phyloP scores from a whole-genome alignment of 352 stramenopile genomes.

The Pythium rishiriense region DNA sequence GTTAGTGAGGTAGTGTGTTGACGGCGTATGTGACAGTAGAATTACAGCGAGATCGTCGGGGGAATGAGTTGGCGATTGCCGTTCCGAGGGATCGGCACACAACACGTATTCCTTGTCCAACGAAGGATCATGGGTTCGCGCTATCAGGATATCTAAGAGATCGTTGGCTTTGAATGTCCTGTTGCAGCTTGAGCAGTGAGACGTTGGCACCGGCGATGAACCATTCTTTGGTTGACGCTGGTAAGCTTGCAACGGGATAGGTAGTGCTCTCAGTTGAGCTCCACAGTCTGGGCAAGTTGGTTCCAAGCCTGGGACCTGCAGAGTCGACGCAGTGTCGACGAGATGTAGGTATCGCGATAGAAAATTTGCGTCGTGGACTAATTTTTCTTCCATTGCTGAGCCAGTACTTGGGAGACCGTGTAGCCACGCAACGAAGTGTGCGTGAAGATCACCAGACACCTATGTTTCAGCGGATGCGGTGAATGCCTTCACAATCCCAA shows the following conservation, averaged over 20 bases:
- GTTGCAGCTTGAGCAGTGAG: neutral
- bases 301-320: neutral
- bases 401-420: slow-evolving; percentile 1
- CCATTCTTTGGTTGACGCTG: slow-evolving; percentile 1
- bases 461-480: neutral
- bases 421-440: slow-evolving; percentile 3
- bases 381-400: neutral
- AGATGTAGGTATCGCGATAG: neutral
- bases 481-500: slow-evolving; percentile 1
- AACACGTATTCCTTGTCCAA: neutral
- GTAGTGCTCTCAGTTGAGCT: neutral
- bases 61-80: neutral
- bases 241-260: slow-evolving; percentile 8
- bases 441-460: slow-evolving; percentile 3
- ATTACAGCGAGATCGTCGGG: neutral
- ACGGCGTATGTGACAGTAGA: neutral
- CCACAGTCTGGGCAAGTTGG: neutral
- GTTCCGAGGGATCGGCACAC: neutral
- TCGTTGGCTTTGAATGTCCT: neutral
- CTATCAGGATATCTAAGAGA: neutral
- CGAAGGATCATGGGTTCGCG: neutral
- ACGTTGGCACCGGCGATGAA: neutral
- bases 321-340: slow-evolving; percentile 2
- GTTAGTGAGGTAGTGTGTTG: neutral
- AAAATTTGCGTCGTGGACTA: neutral